Conservation (phyloP, 2,329 filamentous ascomycete species). For the Lachnellula cervina region DNA sequence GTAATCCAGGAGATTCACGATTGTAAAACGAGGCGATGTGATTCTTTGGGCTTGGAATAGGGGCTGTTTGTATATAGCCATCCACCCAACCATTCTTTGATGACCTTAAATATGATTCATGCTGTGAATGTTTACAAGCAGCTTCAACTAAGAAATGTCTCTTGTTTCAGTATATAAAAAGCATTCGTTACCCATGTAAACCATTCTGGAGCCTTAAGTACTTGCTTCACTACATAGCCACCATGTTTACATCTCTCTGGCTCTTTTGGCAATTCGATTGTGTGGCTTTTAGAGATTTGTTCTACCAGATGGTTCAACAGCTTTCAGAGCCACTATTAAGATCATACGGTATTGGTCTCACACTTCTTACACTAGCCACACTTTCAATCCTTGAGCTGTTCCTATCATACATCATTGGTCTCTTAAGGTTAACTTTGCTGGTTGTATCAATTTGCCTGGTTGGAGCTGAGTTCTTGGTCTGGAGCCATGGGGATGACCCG, state of each 20-base stretch:
- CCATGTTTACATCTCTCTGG: background rate
- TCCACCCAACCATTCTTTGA: background rate
- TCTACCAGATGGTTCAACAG: background rate
- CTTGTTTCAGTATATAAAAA: no score
- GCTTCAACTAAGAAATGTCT: no score
- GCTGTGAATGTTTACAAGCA: background rate
- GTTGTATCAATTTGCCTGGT: background rate
- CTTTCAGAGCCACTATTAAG: background rate
- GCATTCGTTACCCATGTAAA: no score
- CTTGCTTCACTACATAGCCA: background rate
- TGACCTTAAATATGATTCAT: background rate
- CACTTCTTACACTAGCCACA: background rate
- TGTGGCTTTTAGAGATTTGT: background rate
- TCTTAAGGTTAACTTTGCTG: background rate
- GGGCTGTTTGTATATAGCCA: background rate
- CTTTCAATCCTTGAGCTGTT: background rate
- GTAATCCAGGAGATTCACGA: slow-evolving; percentile 15
- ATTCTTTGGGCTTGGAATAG: background rate
- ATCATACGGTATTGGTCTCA: background rate
- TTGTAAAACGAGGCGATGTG: slow-evolving; percentile 7
- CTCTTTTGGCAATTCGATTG: background rate
- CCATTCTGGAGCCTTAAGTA: no score
- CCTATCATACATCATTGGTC: background rate
- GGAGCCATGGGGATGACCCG: background rate
- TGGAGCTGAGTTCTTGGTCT: background rate